Conservation (phyloP, 2,329 filamentous ascomycete genomes). For the Pleurostoma richardsiae region DNA sequence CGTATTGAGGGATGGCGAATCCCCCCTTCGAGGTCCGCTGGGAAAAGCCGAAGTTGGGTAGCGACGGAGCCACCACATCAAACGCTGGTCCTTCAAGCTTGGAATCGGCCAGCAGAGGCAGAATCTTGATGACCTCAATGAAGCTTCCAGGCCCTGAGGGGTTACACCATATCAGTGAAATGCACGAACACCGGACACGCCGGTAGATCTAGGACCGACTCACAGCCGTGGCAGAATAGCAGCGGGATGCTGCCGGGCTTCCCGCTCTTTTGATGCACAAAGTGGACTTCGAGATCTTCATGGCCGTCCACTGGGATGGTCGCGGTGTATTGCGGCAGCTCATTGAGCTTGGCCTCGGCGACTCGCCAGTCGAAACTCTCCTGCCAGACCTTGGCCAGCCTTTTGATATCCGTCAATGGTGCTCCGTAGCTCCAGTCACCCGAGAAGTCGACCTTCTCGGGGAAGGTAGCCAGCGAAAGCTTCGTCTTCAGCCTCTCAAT, state of each 20-base stretch:
- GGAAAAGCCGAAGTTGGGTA: conserved; percentile 39
- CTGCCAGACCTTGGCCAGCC: conserved; percentile 53
- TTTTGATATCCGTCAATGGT: conserved; percentile 54
- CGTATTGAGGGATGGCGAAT: conserved; percentile 21
- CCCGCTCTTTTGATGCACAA: conserved; percentile 45
- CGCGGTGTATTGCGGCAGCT: conserved; percentile 53
- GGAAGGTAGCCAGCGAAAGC: conserved; percentile 24
- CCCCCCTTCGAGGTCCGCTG: conserved; percentile 20
- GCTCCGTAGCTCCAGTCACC: conserved; percentile 49
- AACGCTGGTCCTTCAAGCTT: conserved; percentile 27
- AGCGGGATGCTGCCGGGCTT: conserved; percentile 28
- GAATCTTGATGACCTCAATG: conserved; percentile 27
- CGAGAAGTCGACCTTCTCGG: conserved; percentile 48
- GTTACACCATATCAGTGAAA: conserved; percentile 29
- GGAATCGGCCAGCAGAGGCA: conserved; percentile 23
- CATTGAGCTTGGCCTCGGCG: conserved; percentile 54
- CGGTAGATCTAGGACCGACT: too few species aligned
- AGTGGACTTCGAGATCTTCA: conserved; percentile 57
- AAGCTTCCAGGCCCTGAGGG: conserved; percentile 28
- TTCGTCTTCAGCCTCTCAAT: conserved; percentile 14
- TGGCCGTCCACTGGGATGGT: conserved; percentile 52
- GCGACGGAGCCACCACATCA: conserved; percentile 39
- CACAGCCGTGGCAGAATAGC: conserved; percentile 34
- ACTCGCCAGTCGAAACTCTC: conserved; percentile 56
- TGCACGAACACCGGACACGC: too few species aligned